phyloP scores from a whole-genome alignment of 768 basidiomycete genomes.

The Trametes sanguinea region DNA sequence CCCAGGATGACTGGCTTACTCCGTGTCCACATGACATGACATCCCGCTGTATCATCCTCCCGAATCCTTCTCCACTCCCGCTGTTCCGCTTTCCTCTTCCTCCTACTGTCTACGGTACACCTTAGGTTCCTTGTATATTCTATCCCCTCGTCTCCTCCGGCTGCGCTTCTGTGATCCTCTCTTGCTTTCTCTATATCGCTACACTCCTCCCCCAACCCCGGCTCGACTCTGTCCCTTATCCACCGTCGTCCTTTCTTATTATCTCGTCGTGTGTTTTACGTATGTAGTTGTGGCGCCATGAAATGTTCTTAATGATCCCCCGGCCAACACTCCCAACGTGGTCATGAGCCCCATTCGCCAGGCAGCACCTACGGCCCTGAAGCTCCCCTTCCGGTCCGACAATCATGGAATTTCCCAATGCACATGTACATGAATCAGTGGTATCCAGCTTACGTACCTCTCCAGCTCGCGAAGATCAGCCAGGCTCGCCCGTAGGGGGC shows the following conservation, averaged over 20 bases:
- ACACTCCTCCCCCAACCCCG: neutral
- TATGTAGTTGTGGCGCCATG: constrained; percentile 22
- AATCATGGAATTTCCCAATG: neutral
- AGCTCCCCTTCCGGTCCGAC: neutral
- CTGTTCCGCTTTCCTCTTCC: neutral
- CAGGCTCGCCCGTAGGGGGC: too few relatives aligned
- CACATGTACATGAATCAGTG: neutral
- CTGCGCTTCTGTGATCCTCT: constrained; percentile 3
- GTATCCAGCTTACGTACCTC: neutral
- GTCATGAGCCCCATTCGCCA: too few relatives aligned
- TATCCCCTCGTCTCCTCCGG: constrained; percentile 2
- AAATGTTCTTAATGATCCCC: constrained; percentile 15
- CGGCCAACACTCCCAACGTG: neutral
- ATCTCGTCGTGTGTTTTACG: constrained; percentile 20
- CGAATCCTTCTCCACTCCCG: neutral
- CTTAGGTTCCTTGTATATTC: constrained; percentile 1
- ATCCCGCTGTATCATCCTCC: constrained; percentile 4
- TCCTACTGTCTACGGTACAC: constrained; percentile 13
- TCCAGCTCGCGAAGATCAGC: neutral
- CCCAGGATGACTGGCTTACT: neutral
- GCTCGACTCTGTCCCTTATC: neutral
- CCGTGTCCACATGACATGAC: constrained; percentile 4
- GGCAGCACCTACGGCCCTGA: too few relatives aligned
- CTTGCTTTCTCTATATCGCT: constrained; percentile 25
- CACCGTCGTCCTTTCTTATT: constrained; percentile 3